These are phyloP conservation scores for Picochlorum costavermella DNA, from an alignment of 139 green algal genomes.

Conservation along the genomic window DNA sequence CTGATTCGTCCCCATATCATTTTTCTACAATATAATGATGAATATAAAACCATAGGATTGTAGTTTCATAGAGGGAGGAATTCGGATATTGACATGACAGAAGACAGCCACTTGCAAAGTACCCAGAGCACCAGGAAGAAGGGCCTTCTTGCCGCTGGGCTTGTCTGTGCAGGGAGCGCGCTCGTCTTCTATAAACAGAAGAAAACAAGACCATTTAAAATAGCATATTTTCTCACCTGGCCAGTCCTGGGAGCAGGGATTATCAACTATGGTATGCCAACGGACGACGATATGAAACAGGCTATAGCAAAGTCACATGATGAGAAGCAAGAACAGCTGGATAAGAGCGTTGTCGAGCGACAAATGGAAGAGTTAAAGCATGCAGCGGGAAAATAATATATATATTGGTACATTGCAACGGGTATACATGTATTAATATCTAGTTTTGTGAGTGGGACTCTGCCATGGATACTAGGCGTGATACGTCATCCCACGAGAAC, in stretches of 20 bases:
- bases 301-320: background rate
- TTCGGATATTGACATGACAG: too few species aligned
- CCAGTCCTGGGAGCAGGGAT: conserved; percentile 15
- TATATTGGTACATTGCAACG: background rate
- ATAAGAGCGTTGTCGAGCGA: background rate
- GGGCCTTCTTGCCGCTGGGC: conserved; percentile 17
- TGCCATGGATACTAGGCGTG: conserved; percentile 2
- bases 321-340: background rate
- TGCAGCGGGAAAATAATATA: conserved; percentile 4
- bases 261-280: conserved; percentile 8
- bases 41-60: too few species aligned
- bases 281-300: conserved; percentile 12
- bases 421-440: too few species aligned
- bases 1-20: too few species aligned
- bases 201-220: conserved; percentile 19
- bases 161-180: conserved; percentile 13
- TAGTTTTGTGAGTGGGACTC: background rate
- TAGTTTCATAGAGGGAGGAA: too few species aligned
- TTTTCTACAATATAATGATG: too few species aligned
- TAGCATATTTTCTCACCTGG: conserved; percentile 25
- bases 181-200: conserved; percentile 24
- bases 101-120: too few species aligned
- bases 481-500: conserved; percentile 28
- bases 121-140: conserved; percentile 4
- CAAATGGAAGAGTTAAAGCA: background rate